Conservation (phyloP, 768 basidiomycete species). For the Tricholoma bakamatsutake region DNA sequence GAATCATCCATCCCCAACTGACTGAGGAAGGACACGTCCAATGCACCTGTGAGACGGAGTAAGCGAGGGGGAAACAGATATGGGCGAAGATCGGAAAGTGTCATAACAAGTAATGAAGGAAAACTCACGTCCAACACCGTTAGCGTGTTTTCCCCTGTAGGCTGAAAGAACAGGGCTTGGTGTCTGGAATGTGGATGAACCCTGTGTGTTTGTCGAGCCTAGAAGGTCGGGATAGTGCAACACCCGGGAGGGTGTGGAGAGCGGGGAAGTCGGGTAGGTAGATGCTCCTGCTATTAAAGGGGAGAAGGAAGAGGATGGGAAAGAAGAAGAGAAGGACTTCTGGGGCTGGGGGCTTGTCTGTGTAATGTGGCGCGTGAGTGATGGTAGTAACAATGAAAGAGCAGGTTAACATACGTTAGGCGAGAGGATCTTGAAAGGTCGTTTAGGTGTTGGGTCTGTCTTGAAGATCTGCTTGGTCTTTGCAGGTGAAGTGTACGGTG, state of each 20-base stretch:
- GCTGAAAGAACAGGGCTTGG: conserved; percentile 39
- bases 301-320: conserved; percentile 23
- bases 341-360: conserved; percentile 38
- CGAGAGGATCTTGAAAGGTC: conserved; percentile 33
- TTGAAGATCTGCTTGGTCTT: conserved; percentile 21
- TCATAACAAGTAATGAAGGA: background rate
- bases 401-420: conserved; percentile 22
- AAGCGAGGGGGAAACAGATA: background rate
- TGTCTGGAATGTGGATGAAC: conserved; percentile 28
- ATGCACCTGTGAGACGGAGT: conserved; percentile 22
- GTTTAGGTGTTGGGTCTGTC: conserved; percentile 26
- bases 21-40: conserved; percentile 36
- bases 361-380: background rate
- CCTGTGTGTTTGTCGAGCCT: conserved; percentile 26
- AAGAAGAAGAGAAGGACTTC: conserved; percentile 36
- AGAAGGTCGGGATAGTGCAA: conserved; percentile 30
- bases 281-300: conserved; percentile 8
- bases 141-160: conserved; percentile 35
- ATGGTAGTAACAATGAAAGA: background rate
- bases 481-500: conserved; percentile 27
- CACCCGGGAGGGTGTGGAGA: conserved; percentile 35
- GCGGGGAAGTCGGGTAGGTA: conserved; percentile 32
- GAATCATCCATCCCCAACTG: background rate
- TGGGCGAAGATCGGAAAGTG: background rate
- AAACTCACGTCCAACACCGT: conserved; percentile 31